A percentile compares a stretch with the other conserved stretches of the same genome.
phyloP scores from a whole-genome alignment of 179 eudicot species.

The Actinidia arguta region DNA sequence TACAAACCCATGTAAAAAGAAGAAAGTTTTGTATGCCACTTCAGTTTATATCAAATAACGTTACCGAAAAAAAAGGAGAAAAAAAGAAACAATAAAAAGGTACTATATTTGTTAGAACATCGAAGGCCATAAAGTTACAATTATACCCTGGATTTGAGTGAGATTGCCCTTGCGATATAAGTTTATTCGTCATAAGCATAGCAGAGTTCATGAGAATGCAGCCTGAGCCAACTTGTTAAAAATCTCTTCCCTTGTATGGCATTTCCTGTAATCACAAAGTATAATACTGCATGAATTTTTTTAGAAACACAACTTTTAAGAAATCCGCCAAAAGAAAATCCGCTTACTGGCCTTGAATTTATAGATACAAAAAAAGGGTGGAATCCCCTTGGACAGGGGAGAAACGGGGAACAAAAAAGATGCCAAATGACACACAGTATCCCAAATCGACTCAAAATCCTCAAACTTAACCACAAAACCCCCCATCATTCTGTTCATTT shows the following conservation, averaged over 20 bases:
- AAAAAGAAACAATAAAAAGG: background rate
- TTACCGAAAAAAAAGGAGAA: background rate
- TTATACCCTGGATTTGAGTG: conserved; percentile 5
- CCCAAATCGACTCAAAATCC: too few species aligned
- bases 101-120: background rate
- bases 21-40: background rate
- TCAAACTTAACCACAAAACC: too few species aligned
- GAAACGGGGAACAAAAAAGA: too few species aligned
- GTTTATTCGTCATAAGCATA: conserved; percentile 10
- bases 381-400: too few species aligned
- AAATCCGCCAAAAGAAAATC: background rate
- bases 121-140: background rate
- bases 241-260: conserved; percentile 73
- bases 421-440: too few species aligned
- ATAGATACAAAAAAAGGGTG: too few species aligned
- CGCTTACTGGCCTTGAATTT: too few species aligned
- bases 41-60: background rate
- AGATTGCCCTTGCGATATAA: background rate
- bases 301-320: too few species aligned
- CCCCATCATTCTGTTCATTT: too few species aligned
- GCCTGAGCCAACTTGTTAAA: conserved; percentile 33
- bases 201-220: conserved; percentile 1
- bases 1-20: background rate
- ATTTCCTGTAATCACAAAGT: conserved; percentile 56
- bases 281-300: background rate